phyloP scores from a whole-genome alignment of 2,329 filamentous ascomycete species.

The Claviceps spartinae region DNA sequence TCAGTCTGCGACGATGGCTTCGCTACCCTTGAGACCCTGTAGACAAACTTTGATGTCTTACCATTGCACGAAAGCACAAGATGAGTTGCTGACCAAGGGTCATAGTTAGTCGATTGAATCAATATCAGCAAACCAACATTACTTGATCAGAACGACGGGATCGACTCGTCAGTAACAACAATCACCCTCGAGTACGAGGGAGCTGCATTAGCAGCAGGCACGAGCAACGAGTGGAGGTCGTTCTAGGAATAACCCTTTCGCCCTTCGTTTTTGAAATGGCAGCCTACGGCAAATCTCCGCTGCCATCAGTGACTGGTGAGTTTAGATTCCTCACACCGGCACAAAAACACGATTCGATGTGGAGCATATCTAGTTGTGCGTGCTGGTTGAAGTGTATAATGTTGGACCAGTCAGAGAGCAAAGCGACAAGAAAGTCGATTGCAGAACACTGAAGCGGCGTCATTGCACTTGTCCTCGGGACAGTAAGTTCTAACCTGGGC shows the following conservation, averaged over 20 bases:
- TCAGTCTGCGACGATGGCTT: not conserved
- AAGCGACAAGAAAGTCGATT: not conserved
- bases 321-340: constrained; percentile 14
- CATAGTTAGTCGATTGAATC: constrained; percentile 31
- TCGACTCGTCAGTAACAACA: constrained; percentile 42
- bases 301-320: constrained; percentile 72
- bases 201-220: constrained; percentile 20
- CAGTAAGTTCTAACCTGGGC: constrained; percentile 8
- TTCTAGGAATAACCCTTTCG: constrained; percentile 41
- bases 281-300: constrained; percentile 61
- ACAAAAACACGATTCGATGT: not conserved
- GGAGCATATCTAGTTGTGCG: not conserved
- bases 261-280: constrained; percentile 25
- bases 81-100: not conserved
- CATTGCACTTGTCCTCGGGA: not conserved
- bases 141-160: constrained; percentile 38
- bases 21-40: not conserved
- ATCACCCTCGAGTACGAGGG: constrained; percentile 43
- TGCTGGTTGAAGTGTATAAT: not conserved
- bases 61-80: not conserved
- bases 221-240: constrained; percentile 38
- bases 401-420: not conserved
- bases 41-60: not conserved
- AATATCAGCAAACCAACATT: constrained; percentile 43
- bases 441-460: not conserved